A percentile compares a stretch with the other conserved stretches of the same genome.
These are phyloP conservation scores for Ceratocystis diversiconidia DNA, from an alignment of 2,329 filamentous ascomycete genomes.

Conservation along the genomic window DNA sequence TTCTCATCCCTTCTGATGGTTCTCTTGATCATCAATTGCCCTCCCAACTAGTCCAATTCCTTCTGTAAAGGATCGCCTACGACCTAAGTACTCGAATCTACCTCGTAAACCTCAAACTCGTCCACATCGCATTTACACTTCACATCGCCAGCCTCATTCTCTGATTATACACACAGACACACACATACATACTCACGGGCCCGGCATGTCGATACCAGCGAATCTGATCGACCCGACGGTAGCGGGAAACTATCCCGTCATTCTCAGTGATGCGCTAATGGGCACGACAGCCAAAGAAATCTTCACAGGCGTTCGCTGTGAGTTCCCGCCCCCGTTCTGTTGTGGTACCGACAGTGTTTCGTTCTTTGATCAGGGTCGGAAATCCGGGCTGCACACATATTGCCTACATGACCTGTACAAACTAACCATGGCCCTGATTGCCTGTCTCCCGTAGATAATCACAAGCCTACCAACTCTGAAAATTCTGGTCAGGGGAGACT, in stretches of 20 bases:
- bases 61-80: not conserved
- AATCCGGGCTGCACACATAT: not conserved
- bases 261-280: constrained; percentile 47
- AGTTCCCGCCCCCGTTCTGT: constrained; percentile 9
- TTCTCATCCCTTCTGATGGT: not conserved
- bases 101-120: not conserved
- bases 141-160: not conserved
- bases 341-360: not conserved
- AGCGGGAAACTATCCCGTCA: constrained; percentile 46
- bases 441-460: constrained; percentile 37
- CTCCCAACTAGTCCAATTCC: constrained; percentile 4
- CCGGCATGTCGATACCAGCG: constrained; percentile 10
- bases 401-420: not conserved
- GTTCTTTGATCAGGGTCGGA: not conserved
- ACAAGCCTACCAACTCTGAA: constrained; percentile 42
- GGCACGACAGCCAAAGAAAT: constrained; percentile 42
- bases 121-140: not conserved
- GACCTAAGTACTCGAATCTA: not conserved
- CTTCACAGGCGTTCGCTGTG: constrained; percentile 47
- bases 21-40: not conserved
- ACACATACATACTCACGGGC: not conserved
- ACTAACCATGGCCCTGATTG: not conserved
- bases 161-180: not conserved
- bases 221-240: constrained; percentile 43
- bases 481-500: constrained; percentile 30